These are phyloP conservation scores for Coffea eugenioides DNA, from an alignment of 257 asterid genomes.

Conservation along the genomic window DNA sequence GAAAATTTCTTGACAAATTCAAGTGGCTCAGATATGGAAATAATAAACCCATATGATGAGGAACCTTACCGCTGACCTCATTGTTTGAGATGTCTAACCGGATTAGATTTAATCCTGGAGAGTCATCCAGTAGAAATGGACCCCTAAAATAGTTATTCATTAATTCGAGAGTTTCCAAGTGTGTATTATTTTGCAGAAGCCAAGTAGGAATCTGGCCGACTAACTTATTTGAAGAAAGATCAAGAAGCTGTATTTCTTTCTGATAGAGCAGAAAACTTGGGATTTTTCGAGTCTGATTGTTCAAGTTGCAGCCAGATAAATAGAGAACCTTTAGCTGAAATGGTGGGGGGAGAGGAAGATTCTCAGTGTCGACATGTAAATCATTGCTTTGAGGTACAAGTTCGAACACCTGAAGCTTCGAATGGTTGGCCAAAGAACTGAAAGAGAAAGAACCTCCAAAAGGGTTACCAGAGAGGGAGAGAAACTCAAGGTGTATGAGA, in stretches of 20 bases:
- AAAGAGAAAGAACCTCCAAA: constrained; percentile 12
- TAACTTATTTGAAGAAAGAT: constrained; percentile 14
- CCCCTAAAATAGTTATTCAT: constrained; percentile 16
- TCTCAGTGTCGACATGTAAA: constrained; percentile 2
- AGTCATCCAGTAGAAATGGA: background rate
- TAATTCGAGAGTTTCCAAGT: background rate
- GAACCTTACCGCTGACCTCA: background rate
- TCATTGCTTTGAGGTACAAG: background rate
- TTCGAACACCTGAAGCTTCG: background rate
- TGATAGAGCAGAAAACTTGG: constrained; percentile 14
- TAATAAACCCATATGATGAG: background rate
- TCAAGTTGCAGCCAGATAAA: constrained; percentile 9
- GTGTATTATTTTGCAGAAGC: constrained; percentile 3
- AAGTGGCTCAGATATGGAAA: background rate
- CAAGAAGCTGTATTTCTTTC: constrained; percentile 7
- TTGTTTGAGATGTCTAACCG: constrained; percentile 16
- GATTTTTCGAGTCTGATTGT: background rate
- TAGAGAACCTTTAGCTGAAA: constrained; percentile 11
- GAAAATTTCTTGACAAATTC: constrained; percentile 3
- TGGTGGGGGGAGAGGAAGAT: background rate
- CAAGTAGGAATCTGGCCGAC: constrained; percentile 14
- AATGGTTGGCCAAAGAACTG: constrained; percentile 5
- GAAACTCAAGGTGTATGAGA: constrained; percentile 7
- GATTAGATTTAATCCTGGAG: background rate
- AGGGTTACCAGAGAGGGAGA: constrained; percentile 5